Base-by-base conservation (phyloP, 164 flowering plant species). In the Berberis thunbergii region DNA sequence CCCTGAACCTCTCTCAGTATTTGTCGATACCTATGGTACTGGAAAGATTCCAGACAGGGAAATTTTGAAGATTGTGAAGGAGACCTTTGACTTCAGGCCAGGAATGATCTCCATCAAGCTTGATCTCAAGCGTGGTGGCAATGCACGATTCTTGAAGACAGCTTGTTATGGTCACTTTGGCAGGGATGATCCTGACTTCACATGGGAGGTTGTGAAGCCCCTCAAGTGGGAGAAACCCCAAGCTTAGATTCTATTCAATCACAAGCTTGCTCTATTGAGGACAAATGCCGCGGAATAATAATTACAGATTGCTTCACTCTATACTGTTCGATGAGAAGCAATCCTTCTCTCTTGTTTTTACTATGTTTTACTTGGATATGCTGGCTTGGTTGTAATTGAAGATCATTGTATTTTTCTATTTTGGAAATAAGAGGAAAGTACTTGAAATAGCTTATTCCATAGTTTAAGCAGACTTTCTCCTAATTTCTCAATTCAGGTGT, bases 101-200 rank as follows among this genome's bases (percentile, higher is more conserved):
- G 94, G 94, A 9, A 87, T 87, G 95, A 87, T 87, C 45, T 62
- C 91, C 64, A 85, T 85, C 65, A 71, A 84, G 74, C 75, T 87
- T 57, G 95, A 87, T 55, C 83, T 87, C 59, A 87, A 87, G 86
- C 82, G 91, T 64, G 95, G 95, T 59, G 90, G 90, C 49, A 83
- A 87, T 54, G 78, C 69, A 54, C 75, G 95, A 77, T 87, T 82
- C 76, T 72, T 87, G 79, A 87, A 87, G 83, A 87, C 93, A 2
- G 90, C 93, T 2, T 89, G 89, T 6, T 87, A 87, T 39, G 94
- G 94, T 5, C 94, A 87, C 70, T 87, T 87, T n/a, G 94, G 94
- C 45, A 81, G 94, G 79, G 94, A 87, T 45, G 94, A 85, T 80
- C 75, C 90, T 0, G 94, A 87, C 80, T 87, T 87, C 83, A 85